These are phyloP conservation scores for Ophiostoma piceae DNA, from an alignment of 2,329 filamentous ascomycete species.

Conservation along the genomic window DNA sequence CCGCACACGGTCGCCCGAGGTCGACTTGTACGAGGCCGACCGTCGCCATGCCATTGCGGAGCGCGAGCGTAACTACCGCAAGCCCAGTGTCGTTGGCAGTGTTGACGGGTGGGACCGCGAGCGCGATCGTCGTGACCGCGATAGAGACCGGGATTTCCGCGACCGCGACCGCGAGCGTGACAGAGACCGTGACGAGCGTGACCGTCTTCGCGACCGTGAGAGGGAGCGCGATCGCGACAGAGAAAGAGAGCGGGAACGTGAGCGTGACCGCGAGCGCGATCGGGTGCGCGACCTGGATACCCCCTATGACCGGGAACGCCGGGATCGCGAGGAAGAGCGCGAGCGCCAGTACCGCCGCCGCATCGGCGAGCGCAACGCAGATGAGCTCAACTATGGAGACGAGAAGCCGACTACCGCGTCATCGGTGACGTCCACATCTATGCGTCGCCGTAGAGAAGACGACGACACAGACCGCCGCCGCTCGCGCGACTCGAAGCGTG, in stretches of 20 bases:
- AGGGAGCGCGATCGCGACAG: constrained; percentile 42
- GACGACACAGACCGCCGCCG: constrained; percentile 62
- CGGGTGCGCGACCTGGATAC: constrained; percentile 50
- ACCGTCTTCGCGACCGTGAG: constrained; percentile 35
- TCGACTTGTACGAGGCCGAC: constrained; percentile 91
- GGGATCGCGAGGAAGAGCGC: constrained; percentile 69
- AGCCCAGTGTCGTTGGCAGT: constrained; percentile 60
- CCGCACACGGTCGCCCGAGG: constrained; percentile 67
- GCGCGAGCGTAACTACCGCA: constrained; percentile 88
- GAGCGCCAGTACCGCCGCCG: constrained; percentile 84
- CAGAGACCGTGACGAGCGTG: constrained; percentile 43
- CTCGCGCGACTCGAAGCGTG: constrained; percentile 59
- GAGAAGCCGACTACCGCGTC: constrained; percentile 44
- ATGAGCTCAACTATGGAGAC: constrained; percentile 89
- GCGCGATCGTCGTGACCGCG: constrained; percentile 33
- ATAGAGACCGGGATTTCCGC: constrained; percentile 36
- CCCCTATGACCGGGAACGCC: constrained; percentile 57
- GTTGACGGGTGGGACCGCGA: constrained; percentile 40
- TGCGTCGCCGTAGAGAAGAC: constrained; percentile 69
- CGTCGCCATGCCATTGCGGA: constrained; percentile 89
- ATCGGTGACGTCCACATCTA: constrained; percentile 38
- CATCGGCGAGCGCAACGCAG: constrained; percentile 60
- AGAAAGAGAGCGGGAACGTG: constrained; percentile 34
- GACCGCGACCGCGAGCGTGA: constrained; percentile 34
- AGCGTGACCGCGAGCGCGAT: constrained; percentile 62